Evolutionary conservation across 768 basidiomycete genomes (phyloP).

Genomic region (Russula brevipes): DNA sequence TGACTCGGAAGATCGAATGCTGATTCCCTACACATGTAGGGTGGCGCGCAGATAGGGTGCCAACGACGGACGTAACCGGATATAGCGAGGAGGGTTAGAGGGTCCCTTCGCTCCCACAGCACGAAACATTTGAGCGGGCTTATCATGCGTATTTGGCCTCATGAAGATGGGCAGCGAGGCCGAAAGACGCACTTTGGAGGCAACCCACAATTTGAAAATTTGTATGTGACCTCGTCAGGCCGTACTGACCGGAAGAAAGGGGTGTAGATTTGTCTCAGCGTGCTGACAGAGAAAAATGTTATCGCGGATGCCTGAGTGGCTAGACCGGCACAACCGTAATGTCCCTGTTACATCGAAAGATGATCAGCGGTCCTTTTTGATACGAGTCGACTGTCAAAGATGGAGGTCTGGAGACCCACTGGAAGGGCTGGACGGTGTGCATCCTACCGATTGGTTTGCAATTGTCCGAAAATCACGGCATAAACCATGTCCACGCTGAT

Average conservation of each 20-base stretch:
- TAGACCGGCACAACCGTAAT: neutral
- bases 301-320: neutral
- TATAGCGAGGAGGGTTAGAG: neutral
- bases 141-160: neutral
- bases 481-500: neutral
- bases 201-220: neutral
- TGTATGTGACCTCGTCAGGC: neutral
- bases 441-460: constrained; percentile 1
- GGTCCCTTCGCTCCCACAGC: neutral
- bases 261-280: neutral
- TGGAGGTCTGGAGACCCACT: neutral
- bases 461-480: constrained; percentile 5
- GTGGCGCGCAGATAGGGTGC: neutral
- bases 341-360: neutral
- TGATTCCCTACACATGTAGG: neutral
- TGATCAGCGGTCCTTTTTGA: neutral
- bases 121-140: too few species aligned
- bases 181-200: neutral
- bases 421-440: neutral
- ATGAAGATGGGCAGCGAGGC: neutral
- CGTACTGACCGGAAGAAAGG: neutral
- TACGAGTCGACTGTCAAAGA: neutral
- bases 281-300: neutral
- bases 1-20: neutral
- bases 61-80: neutral